Conservation (phyloP, 148 eudicot species). For the Diospyros kaki region DNA sequence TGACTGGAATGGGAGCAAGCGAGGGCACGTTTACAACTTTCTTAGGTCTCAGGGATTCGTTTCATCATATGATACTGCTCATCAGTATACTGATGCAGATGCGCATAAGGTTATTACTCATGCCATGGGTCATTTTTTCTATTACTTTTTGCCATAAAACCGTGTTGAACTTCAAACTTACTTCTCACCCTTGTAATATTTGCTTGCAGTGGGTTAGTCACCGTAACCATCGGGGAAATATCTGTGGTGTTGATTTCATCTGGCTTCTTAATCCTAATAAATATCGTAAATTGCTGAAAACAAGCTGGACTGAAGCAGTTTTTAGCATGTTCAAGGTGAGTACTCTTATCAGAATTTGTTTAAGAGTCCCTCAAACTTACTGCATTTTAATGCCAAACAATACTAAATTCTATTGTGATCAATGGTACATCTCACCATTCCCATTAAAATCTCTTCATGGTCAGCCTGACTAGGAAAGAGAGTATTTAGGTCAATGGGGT, state of each 20-base stretch:
- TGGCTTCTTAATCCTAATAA: slow-evolving; percentile 98
- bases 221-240: slow-evolving; percentile 93
- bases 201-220: slow-evolving; percentile 91
- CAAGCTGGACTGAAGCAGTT: slow-evolving; percentile 93
- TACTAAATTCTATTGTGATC: too few species aligned
- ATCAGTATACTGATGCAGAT: slow-evolving; percentile 89
- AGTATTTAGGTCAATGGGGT: not conserved
- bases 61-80: slow-evolving; percentile 99
- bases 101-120: slow-evolving; percentile 69
- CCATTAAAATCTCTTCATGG: not conserved
- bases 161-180: slow-evolving; percentile 1
- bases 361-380: not conserved
- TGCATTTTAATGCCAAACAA: not conserved
- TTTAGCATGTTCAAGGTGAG: slow-evolving; percentile 95
- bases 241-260: slow-evolving; percentile 97
- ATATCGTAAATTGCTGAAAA: slow-evolving; percentile 71
- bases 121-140: not conserved
- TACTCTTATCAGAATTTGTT: not conserved
- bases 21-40: slow-evolving; percentile 94
- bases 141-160: not conserved
- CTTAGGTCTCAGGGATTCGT: slow-evolving; percentile 94
- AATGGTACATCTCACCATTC: not conserved
- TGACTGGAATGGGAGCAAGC: slow-evolving; percentile 99
- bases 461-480: not conserved
- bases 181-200: slow-evolving; percentile 9